A percentile compares a stretch with the other conserved stretches of the same genome.
Conservation (phyloP, 2,329 filamentous ascomycete genomes). For the Trichoderma sp. region DNA sequence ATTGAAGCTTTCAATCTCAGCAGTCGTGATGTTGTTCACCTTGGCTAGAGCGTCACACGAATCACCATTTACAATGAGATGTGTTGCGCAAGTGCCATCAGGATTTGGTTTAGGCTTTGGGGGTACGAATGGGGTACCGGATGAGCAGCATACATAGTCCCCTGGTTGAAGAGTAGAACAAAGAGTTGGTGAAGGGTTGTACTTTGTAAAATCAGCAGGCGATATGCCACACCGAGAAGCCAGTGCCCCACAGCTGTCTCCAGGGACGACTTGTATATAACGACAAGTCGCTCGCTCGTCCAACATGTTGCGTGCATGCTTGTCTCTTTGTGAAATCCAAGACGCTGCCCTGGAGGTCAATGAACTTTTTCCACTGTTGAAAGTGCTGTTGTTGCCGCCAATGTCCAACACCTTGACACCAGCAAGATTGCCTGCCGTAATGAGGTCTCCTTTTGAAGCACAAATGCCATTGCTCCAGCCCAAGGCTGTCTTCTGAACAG, state of each 20-base stretch:
- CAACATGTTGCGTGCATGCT: neutral
- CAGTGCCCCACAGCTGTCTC: neutral
- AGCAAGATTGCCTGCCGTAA: neutral
- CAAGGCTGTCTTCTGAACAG: neutral
- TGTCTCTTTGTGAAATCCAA: neutral
- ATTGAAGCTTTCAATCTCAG: constrained; percentile 28
- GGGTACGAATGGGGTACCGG: constrained; percentile 27
- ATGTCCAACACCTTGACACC: neutral
- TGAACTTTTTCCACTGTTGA: neutral
- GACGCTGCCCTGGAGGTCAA: neutral
- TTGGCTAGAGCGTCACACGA: constrained; percentile 33
- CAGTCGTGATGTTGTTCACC: constrained; percentile 20
- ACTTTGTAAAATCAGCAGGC: constrained; percentile 27
- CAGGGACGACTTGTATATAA: neutral
- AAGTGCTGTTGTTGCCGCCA: neutral
- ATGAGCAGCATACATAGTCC: constrained; percentile 39
- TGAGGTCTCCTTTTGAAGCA: neutral
- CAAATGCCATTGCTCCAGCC: constrained; percentile 1
- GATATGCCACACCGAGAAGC: neutral
- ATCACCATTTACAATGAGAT: constrained; percentile 33
- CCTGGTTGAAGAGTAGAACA: constrained; percentile 34
- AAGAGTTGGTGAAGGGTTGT: constrained; percentile 36
- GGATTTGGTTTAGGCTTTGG: constrained; percentile 30
- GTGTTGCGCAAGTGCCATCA: constrained; percentile 37
- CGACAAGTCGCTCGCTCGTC: neutral